Conservation (phyloP, 352 stramenopile genomes). For the Peronospora destructor region DNA sequence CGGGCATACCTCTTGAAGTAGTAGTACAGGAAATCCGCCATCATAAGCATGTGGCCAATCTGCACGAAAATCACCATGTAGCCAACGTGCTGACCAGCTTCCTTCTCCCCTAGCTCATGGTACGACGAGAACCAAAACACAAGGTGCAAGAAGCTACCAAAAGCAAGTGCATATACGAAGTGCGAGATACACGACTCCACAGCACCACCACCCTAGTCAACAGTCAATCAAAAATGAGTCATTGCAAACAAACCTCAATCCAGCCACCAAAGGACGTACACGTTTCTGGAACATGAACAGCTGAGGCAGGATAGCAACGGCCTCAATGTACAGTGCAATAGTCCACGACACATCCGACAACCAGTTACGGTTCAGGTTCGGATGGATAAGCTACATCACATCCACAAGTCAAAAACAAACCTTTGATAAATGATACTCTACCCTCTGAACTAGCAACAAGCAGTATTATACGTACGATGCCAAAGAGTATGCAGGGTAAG, state of each 20-base stretch:
- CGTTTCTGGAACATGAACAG: conserved; percentile 99
- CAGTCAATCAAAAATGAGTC: conserved; percentile 3
- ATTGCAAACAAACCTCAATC: neutral
- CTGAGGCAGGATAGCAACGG: conserved; percentile 94
- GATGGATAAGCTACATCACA: conserved; percentile 86
- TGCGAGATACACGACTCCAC: conserved; percentile 96
- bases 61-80: conserved; percentile 97
- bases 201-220: conserved; percentile 72
- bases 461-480: conserved; percentile 47
- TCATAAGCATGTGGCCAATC: conserved; percentile 96
- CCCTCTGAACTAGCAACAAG: neutral
- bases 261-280: conserved; percentile 30
- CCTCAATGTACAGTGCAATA: conserved; percentile 96
- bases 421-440: too few relatives aligned
- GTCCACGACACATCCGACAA: conserved; percentile 95
- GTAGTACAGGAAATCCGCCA: conserved; percentile 99
- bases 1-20: conserved; percentile 90
- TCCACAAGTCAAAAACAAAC: conserved; percentile 1
- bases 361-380: conserved; percentile 94
- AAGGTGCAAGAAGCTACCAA: conserved; percentile 93
- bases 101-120: conserved; percentile 94
- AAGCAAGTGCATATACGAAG: conserved; percentile 93
- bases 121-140: conserved; percentile 99
- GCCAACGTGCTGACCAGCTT: conserved; percentile 81
- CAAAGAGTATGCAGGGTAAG: conserved; percentile 82